Percentiles rank a stretch among this genome's conserved stretches.
Conservation (phyloP, 768 basidiomycete species). For the Phylloporus sp. region DNA sequence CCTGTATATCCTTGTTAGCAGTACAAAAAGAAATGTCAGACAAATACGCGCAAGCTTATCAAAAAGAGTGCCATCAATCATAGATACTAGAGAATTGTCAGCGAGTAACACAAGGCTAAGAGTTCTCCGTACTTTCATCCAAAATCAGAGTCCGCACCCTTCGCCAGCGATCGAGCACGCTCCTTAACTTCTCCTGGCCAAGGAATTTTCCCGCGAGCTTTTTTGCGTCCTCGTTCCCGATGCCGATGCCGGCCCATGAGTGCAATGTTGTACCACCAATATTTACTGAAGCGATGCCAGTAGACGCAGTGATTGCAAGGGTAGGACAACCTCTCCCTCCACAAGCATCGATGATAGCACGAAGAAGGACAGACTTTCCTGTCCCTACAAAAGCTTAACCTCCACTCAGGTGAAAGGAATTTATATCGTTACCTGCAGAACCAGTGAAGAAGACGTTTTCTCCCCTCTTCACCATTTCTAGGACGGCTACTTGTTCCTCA, state of each 20-base stretch:
- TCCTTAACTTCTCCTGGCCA: constrained; percentile 34
- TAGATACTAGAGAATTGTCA: constrained; percentile 56
- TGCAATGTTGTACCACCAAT: constrained; percentile 81
- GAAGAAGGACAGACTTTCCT: constrained; percentile 77
- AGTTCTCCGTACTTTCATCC: constrained; percentile 64
- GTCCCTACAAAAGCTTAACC: constrained; percentile 43
- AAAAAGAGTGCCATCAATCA: constrained; percentile 78
- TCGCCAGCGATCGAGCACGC: constrained; percentile 58
- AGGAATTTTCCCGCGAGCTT: constrained; percentile 52
- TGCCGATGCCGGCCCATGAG: constrained; percentile 75
- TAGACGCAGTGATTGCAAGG: constrained; percentile 77
- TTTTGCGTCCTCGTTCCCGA: constrained; percentile 56
- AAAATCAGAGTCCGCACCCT: constrained; percentile 64
- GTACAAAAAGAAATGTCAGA: constrained; percentile 31
- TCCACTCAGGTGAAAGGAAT: neutral
- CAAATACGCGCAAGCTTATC: constrained; percentile 62
- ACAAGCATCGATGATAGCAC: constrained; percentile 60
- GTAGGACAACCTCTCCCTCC: constrained; percentile 31
- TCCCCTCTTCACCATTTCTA: constrained; percentile 51
- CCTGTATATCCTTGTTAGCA: constrained; percentile 38
- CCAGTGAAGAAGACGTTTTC: constrained; percentile 83
- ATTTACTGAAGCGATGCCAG: constrained; percentile 75
- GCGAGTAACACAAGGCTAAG: neutral
- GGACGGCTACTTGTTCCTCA: constrained; percentile 45
- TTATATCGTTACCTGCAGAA: constrained; percentile 50